Evolutionary conservation across 306 rosid genomes (phyloP).

Genomic region (Vigna unguiculata): DNA sequence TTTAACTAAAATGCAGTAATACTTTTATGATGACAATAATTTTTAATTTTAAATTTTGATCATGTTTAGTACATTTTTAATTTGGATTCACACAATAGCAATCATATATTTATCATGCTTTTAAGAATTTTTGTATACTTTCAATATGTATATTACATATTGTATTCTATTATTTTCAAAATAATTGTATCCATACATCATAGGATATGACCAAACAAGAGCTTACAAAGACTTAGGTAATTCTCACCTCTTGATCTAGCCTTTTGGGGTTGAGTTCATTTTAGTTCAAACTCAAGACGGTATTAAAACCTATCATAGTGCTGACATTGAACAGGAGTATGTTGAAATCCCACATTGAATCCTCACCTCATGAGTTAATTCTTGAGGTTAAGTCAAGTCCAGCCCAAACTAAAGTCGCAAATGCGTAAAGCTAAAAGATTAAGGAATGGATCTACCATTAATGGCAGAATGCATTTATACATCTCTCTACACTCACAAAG

Average conservation of each 20-base stretch:
- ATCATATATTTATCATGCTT: too few relatives aligned
- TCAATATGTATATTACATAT: too few relatives aligned
- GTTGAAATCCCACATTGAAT: neutral
- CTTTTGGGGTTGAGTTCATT: neutral
- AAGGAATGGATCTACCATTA: neutral
- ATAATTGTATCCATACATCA: too few relatives aligned
- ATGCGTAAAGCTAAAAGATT: neutral
- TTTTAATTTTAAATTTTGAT: too few relatives aligned
- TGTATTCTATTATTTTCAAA: too few relatives aligned
- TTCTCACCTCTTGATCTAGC: neutral
- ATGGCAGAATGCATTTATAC: neutral
- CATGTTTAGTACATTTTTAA: too few relatives aligned
- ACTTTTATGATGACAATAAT: too few relatives aligned
- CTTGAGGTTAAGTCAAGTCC: neutral
- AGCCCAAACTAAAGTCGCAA: neutral
- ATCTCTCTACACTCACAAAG: neutral
- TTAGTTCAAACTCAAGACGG: neutral
- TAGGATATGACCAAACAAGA: neutral
- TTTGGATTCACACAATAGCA: too few relatives aligned
- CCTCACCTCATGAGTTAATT: neutral
- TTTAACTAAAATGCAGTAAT: too few relatives aligned
- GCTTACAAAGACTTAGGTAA: neutral
- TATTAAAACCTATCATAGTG: neutral
- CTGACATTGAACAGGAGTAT: neutral
- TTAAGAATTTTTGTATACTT: too few relatives aligned